A percentile compares a stretch with the other conserved stretches of the same genome.
Evolutionary conservation across 768 basidiomycete species (phyloP).

Genomic region (Ephemerocybe angulata): DNA sequence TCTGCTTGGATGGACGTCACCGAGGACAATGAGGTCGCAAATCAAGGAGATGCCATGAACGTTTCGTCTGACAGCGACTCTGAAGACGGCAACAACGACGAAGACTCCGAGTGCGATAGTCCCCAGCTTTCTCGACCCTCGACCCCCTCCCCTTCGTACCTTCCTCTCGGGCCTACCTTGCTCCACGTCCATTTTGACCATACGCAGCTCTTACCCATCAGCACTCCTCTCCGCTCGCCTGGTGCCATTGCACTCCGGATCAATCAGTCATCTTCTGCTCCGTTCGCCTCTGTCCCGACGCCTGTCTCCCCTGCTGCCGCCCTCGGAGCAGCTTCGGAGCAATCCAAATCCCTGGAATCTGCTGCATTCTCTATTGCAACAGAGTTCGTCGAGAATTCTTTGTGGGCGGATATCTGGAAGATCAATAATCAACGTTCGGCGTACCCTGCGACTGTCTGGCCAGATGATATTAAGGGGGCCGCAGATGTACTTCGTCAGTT

Average conservation of each 20-base stretch:
- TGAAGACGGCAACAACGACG: slow-evolving; percentile 34
- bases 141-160: slow-evolving; percentile 68
- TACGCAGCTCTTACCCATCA: slow-evolving; percentile 54
- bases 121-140: slow-evolving; percentile 48
- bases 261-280: slow-evolving; percentile 30
- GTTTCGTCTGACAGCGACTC: slow-evolving; percentile 29
- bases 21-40: slow-evolving; percentile 25
- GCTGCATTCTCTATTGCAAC: slow-evolving; percentile 58
- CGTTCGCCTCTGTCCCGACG: slow-evolving; percentile 56
- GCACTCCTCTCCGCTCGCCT: slow-evolving; percentile 57
- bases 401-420: slow-evolving; percentile 68
- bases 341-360: slow-evolving; percentile 63
- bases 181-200: slow-evolving; percentile 70
- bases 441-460: slow-evolving; percentile 46
- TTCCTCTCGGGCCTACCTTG: slow-evolving; percentile 67
- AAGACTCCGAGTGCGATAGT: slow-evolving; percentile 27
- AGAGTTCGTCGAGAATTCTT: slow-evolving; percentile 70
- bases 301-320: slow-evolving; percentile 80
- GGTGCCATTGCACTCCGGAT: slow-evolving; percentile 48
- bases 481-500: slow-evolving; percentile 40
- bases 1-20: slow-evolving; percentile 1
- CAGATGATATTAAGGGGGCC: slow-evolving; percentile 49
- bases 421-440: slow-evolving; percentile 28
- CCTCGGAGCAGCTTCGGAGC: slow-evolving; percentile 60
- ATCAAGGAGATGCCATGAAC: slow-evolving; percentile 5